Evolutionary conservation across 108 stramenopile genomes (phyloP).

Genomic region (Cyclostephanos tholiformis): DNA sequence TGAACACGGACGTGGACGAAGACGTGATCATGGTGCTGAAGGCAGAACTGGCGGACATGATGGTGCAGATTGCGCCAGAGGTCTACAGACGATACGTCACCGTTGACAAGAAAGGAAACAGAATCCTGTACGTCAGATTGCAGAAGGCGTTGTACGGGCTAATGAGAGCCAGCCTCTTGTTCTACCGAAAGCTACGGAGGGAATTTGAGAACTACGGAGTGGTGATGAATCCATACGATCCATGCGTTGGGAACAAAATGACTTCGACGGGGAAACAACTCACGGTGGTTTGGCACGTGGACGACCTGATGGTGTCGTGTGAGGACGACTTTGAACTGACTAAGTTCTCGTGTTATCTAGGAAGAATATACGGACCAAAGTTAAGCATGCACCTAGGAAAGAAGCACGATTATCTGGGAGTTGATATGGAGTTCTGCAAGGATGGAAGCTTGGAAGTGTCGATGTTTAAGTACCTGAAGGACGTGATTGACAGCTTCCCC

Average conservation of each 20-base stretch:
- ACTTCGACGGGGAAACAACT: background rate
- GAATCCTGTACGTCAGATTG: slow-evolving; percentile 22
- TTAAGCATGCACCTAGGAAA: background rate
- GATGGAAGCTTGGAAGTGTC: too few relatives aligned
- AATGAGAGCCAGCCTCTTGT: slow-evolving; percentile 8
- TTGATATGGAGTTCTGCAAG: background rate
- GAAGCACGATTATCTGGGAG: background rate
- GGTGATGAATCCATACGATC: background rate
- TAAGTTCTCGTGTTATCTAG: background rate
- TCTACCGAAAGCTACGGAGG: background rate
- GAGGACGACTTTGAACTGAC: slow-evolving; percentile 10
- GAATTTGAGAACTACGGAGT: background rate
- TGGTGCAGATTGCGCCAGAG: slow-evolving; percentile 18
- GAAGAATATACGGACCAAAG: background rate
- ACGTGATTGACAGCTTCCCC: background rate
- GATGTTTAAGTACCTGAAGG: background rate
- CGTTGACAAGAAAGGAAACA: background rate
- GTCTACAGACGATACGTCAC: background rate
- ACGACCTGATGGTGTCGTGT: slow-evolving; percentile 57
- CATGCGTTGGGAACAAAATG: background rate
- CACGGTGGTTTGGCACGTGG: slow-evolving; percentile 45
- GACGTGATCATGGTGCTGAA: slow-evolving; percentile 26
- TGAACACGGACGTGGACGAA: slow-evolving; percentile 48
- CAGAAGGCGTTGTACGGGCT: slow-evolving; percentile 51
- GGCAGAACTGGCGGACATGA: slow-evolving; percentile 24